Evolutionary conservation across 2,329 filamentous ascomycete genomes (phyloP).

Genomic region (Penicillium sp.): DNA sequence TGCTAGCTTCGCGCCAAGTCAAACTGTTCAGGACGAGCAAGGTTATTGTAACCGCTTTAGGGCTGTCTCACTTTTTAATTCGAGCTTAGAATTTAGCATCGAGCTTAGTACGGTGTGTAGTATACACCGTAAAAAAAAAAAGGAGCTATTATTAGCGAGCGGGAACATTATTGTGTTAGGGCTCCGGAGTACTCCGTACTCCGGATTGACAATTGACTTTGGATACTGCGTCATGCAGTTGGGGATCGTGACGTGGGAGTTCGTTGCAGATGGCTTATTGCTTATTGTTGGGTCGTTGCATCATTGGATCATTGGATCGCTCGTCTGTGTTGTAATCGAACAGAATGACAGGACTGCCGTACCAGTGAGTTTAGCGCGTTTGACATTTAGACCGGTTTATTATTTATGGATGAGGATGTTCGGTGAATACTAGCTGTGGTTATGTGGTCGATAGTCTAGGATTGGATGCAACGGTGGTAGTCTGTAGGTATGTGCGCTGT

Average conservation of each 20-base stretch:
- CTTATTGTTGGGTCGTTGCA: neutral
- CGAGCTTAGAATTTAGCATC: neutral
- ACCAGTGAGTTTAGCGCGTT: neutral
- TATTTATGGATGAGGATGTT: neutral
- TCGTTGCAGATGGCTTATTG: neutral
- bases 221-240: neutral
- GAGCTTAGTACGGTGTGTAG: neutral
- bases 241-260: neutral
- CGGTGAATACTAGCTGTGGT: neutral
- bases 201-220: too few species aligned
- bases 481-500: neutral
- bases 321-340: too few species aligned
- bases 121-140: neutral
- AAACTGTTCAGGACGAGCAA: neutral
- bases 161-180: neutral
- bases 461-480: slow-evolving; percentile 3
- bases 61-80: slow-evolving; percentile 5
- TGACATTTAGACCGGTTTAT: neutral
- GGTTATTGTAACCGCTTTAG: neutral
- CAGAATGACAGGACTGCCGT: neutral
- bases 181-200: too few species aligned
- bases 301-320: neutral
- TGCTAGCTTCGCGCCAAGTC: neutral
- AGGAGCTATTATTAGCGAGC: slow-evolving; percentile 7
- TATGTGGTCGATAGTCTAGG: neutral